phyloP scores from a whole-genome alignment of 257 asterid genomes.

The Plantago major region DNA sequence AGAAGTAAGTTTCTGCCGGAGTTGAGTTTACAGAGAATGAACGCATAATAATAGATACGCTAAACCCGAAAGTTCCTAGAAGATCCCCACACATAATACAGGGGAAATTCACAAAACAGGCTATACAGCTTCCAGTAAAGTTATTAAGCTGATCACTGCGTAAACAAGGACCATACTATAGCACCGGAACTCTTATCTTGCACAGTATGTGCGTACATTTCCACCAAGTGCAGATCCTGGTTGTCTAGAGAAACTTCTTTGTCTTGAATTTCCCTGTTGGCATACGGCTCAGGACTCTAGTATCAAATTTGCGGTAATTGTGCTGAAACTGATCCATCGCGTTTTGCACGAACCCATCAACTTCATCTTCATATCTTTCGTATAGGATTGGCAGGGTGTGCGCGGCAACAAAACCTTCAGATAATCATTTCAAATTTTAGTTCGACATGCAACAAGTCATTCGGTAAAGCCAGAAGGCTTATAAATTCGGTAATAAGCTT shows the following conservation, averaged over 20 bases:
- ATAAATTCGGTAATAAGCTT: not conserved
- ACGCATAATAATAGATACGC: not conserved
- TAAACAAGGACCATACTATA: too few relatives aligned
- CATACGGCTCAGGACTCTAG: slow-evolving; percentile 51
- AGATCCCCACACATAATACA: too few relatives aligned
- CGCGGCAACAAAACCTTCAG: slow-evolving; percentile 70
- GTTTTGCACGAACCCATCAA: slow-evolving; percentile 52
- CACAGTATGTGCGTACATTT: not conserved
- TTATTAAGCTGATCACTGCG: too few relatives aligned
- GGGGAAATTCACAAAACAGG: too few relatives aligned
- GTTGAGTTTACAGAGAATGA: slow-evolving; percentile 5
- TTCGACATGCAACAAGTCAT: too few relatives aligned
- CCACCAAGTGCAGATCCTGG: not conserved
- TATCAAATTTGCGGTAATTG: slow-evolving; percentile 61
- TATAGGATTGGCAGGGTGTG: slow-evolving; percentile 75
- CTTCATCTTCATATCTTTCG: slow-evolving; percentile 69
- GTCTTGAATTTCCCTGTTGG: slow-evolving; percentile 39
- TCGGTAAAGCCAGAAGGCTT: too few relatives aligned
- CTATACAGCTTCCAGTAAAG: too few relatives aligned
- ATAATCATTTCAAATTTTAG: not conserved
- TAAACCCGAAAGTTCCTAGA: too few relatives aligned
- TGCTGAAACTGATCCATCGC: slow-evolving; percentile 45
- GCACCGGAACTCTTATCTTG: not conserved
- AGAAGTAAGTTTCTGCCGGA: not conserved
- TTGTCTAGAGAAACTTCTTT: slow-evolving; percentile 48